Conservation (phyloP, 2,329 filamentous ascomycete species). For the Diaporthe citrichinensis region DNA sequence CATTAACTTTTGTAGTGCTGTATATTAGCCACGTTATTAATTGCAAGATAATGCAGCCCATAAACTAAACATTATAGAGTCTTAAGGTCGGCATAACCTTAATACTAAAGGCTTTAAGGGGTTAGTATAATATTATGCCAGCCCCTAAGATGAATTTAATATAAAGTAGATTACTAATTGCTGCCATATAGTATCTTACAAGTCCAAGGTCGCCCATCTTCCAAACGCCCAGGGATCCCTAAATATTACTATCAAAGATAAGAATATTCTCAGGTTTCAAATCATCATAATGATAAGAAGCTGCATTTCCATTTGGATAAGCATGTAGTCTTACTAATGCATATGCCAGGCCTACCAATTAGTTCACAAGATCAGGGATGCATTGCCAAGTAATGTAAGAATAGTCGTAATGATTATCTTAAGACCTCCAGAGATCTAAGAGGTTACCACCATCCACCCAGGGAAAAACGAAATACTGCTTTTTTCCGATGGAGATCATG, state of each 20-base stretch:
- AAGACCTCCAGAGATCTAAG: neutral
- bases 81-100: neutral
- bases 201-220: constrained; percentile 23
- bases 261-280: constrained; percentile 37
- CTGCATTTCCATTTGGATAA: neutral
- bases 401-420: neutral
- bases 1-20: neutral
- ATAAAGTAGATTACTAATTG: neutral
- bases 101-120: neutral
- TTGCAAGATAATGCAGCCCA: constrained; percentile 32
- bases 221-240: neutral
- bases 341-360: constrained; percentile 24
- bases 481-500: neutral
- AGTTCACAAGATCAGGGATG: neutral
- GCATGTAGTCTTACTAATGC: constrained; percentile 26
- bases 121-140: constrained; percentile 10
- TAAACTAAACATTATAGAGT: constrained; percentile 27
- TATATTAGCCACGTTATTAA: constrained; percentile 15
- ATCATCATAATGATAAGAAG: constrained; percentile 30
- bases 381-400: neutral
- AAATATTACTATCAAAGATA: neutral
- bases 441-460: constrained; percentile 39
- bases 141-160: neutral
- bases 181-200: neutral
- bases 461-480: constrained; percentile 36